phyloP scores from a whole-genome alignment of 345 rosid species.

The Isatis tinctoria region DNA sequence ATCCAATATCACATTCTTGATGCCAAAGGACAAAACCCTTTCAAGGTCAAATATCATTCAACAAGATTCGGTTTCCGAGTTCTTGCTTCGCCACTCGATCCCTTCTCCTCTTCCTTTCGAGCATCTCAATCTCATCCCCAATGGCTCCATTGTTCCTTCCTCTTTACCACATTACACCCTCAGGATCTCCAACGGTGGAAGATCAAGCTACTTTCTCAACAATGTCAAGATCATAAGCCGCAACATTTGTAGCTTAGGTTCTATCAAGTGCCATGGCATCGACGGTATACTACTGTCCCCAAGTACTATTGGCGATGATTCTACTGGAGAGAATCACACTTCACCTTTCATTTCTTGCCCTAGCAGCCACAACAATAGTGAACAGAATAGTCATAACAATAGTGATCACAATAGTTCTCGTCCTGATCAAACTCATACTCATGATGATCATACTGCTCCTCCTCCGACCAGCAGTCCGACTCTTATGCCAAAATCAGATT shows the following conservation, averaged over 20 bases:
- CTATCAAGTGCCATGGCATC: slow-evolving; percentile 79
- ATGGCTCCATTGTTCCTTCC: slow-evolving; percentile 55
- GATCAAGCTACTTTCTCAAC: slow-evolving; percentile 49
- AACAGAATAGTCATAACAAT: background rate
- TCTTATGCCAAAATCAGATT: slow-evolving; percentile 19
- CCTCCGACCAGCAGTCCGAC: slow-evolving; percentile 6
- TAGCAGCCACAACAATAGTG: slow-evolving; percentile 19
- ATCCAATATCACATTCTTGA: slow-evolving; percentile 62
- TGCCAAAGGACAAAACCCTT: slow-evolving; percentile 62
- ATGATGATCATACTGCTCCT: background rate
- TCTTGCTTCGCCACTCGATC: slow-evolving; percentile 71
- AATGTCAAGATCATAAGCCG: slow-evolving; percentile 57
- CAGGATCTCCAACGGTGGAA: slow-evolving; percentile 46
- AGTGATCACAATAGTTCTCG: background rate
- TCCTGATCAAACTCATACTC: background rate
- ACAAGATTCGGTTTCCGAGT: slow-evolving; percentile 35
- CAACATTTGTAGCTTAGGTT: slow-evolving; percentile 51
- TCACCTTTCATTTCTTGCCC: slow-evolving; percentile 35
- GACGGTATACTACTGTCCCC: slow-evolving; percentile 43
- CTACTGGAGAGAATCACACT: slow-evolving; percentile 19
- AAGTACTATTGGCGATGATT: background rate
- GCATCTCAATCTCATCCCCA: slow-evolving; percentile 52
- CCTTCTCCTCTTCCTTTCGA: slow-evolving; percentile 69
- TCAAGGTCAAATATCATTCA: slow-evolving; percentile 32
- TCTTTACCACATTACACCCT: slow-evolving; percentile 46